Evolutionary conservation across 306 rosid genomes (phyloP).

Genomic region (Cucumis melo): DNA sequence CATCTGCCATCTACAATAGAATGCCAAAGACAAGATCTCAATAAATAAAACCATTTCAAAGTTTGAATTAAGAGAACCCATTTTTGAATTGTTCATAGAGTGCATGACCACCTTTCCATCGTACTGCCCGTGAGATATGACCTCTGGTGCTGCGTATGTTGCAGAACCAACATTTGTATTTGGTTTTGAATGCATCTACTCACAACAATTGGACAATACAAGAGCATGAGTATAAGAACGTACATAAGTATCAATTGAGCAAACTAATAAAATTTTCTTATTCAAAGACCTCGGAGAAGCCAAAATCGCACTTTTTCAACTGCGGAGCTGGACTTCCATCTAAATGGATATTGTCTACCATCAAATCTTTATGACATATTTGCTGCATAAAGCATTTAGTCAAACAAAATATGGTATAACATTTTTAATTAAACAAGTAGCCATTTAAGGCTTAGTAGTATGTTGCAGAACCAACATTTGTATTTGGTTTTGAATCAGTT

Average conservation of each 20-base stretch:
- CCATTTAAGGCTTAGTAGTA: too few species aligned
- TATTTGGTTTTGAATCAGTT: too few species aligned
- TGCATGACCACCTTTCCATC: conserved; percentile 14
- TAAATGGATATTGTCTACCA: not conserved
- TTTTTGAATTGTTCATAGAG: not conserved
- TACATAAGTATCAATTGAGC: not conserved
- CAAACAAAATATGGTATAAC: too few species aligned
- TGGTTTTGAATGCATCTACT: conserved; percentile 47
- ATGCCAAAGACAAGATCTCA: not conserved
- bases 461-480: too few species aligned
- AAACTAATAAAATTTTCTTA: not conserved
- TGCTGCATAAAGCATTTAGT: too few species aligned
- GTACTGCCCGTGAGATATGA: conserved; percentile 15
- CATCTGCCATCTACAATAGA: not conserved
- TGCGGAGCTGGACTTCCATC: not conserved
- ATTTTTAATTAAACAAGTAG: too few species aligned
- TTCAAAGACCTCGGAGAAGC: not conserved
- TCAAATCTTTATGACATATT: too few species aligned
- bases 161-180: conserved; percentile 45
- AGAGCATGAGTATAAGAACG: not conserved
- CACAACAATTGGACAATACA: not conserved
- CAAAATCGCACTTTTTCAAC: not conserved
- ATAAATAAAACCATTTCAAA: not conserved
- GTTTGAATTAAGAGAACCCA: not conserved
- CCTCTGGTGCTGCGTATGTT: not conserved